Base-by-base conservation (phyloP, 2,329 filamentous ascomycete species). In the Colletotrichum eremochloae region DNA sequence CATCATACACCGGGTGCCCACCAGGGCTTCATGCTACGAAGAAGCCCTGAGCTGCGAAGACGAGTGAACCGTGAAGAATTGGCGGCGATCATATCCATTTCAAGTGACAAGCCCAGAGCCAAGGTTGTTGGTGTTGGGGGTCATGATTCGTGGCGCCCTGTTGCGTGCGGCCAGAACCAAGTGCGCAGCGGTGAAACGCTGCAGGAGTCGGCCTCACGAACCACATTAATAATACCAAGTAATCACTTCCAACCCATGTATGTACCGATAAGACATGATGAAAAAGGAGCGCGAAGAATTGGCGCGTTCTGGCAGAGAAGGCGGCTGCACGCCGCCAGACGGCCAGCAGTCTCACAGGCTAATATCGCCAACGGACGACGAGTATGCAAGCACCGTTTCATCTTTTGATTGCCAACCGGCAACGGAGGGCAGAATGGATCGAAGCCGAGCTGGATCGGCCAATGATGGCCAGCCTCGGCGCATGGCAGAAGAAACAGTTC, bases 401-500 rank as follows among this genome's bases (percentile, higher is more conserved):
- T 69, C 53, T 55, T 40, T 40, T 64, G 46, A 72, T 55, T 72
- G 66, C 60, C 60, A 60, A 69, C 66, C 48, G 66, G 69, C 66
- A 38, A 60, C n/a, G 53, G 40, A 55, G 38, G 24, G 36, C 18
- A 42, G 33, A 42, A 42, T 8, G 31, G 46, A 33, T 31, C 60
- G 31, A 63, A 15, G n/a, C 60, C 38, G 29, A 60, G 52, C 63
- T 44, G 60, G 50, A 50, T 44, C 44, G 38, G 48, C 50, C 58
- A 61, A 64, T 56, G 68, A 48, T 14, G 46, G 40, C 40, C 33
- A 20, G 50, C 53, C 48, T 69, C 38, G 69, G 66, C 60, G 55
- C 69, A 69, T 61, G 20, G 65, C 24, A 69, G 40, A 48, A 72
- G 60, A 72, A 69, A 46, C 55, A 24, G 60, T 53, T n/a, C 60